phyloP scores from a whole-genome alignment of 2,329 filamentous ascomycete genomes.

The Myriangium duriaei region DNA sequence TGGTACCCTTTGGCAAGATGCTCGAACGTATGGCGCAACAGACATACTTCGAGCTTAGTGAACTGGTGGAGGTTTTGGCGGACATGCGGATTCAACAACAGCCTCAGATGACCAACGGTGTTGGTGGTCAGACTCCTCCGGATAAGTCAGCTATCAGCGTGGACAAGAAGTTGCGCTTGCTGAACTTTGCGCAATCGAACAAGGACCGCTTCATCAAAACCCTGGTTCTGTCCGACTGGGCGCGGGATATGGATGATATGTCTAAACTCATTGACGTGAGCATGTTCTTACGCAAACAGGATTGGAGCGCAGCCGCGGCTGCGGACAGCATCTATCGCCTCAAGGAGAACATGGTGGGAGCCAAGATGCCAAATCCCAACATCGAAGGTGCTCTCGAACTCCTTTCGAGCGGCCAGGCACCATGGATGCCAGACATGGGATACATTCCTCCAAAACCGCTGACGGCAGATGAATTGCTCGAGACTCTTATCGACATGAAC shows the following conservation, averaged over 20 bases:
- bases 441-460: constrained; percentile 66
- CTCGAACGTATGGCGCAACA: constrained; percentile 70
- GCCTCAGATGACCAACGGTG: constrained; percentile 26
- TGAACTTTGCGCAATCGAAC: constrained; percentile 67
- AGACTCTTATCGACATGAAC: constrained; percentile 69
- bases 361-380: constrained; percentile 79
- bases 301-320: constrained; percentile 25
- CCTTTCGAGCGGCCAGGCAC: constrained; percentile 62
- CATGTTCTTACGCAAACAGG: constrained; percentile 46
- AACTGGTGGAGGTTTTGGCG: constrained; percentile 58
- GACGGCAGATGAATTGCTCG: constrained; percentile 57
- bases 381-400: constrained; percentile 79
- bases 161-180: constrained; percentile 60
- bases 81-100: constrained; percentile 46
- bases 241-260: constrained; percentile 63
- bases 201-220: constrained; percentile 88
- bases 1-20: constrained; percentile 62
- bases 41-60: constrained; percentile 65
- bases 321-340: constrained; percentile 35
- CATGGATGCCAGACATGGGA: constrained; percentile 68
- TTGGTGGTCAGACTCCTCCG: constrained; percentile 27
- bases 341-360: constrained; percentile 58
- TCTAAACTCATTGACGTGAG: constrained; percentile 82
- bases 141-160: constrained; percentile 54
- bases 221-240: constrained; percentile 84